These are phyloP conservation scores for Colletotrichum sp. DNA, from an alignment of 2,329 filamentous ascomycete species.

Conservation along the genomic window DNA sequence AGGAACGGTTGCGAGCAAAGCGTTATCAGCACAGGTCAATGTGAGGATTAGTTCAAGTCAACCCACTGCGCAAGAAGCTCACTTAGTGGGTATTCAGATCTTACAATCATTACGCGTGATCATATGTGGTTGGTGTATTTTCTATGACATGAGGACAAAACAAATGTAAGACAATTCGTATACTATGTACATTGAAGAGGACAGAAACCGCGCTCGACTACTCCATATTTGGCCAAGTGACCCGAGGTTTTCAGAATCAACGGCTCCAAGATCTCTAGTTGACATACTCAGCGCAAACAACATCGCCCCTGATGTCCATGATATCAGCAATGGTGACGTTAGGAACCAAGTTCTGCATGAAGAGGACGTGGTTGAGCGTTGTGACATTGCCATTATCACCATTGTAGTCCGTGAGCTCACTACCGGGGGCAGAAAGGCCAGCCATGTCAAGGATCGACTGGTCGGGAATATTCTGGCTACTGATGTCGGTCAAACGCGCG, in stretches of 20 bases:
- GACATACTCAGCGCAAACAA: background rate
- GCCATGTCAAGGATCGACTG: background rate
- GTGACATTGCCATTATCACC: background rate
- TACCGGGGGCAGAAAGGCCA: background rate
- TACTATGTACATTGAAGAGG: background rate
- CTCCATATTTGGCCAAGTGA: background rate
- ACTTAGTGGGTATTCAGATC: background rate
- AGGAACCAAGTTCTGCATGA: background rate
- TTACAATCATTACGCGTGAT: background rate
- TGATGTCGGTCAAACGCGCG: background rate
- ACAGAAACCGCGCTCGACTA: background rate
- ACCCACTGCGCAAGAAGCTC: background rate
- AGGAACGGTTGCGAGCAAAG: background rate
- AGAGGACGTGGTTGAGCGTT: background rate
- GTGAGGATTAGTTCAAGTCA: background rate
- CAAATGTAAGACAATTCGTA: background rate
- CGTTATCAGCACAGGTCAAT: background rate
- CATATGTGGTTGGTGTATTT: background rate
- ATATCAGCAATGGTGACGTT: background rate
- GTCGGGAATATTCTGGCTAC: background rate
- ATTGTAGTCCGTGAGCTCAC: background rate
- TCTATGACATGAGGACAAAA: background rate
- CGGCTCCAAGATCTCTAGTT: background rate
- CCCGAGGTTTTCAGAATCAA: background rate
- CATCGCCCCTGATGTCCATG: background rate